A percentile compares a stretch with the other conserved stretches of the same genome.
phyloP scores from a whole-genome alignment of 1,284 basidiomycete species.

The Inonotus obliquus region DNA sequence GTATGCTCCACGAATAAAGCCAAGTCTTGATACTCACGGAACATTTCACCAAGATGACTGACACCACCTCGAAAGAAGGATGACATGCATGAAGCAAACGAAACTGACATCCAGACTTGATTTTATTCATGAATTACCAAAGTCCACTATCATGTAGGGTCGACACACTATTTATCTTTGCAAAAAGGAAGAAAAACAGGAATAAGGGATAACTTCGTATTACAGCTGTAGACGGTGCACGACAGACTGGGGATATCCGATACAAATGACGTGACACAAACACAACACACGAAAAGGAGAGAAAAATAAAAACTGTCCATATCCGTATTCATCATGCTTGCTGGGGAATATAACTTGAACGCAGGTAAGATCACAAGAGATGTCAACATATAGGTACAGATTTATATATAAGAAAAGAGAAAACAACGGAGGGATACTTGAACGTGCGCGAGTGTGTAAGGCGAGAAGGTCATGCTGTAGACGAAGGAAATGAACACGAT shows the following conservation, averaged over 20 bases:
- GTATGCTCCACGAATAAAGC: no score
- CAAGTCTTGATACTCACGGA: no score
- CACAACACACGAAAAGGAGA: background rate
- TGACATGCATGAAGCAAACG: no score
- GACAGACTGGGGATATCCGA: constrained; percentile 6
- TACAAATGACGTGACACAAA: background rate
- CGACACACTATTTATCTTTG: background rate
- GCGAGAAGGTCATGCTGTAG: background rate
- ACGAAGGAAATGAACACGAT: background rate
- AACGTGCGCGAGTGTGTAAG: constrained; percentile 1
- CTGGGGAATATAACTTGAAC: background rate
- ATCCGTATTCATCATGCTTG: constrained; percentile 15
- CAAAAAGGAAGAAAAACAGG: background rate
- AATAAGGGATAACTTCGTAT: background rate
- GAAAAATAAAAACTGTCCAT: constrained; percentile 1
- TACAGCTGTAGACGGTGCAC: background rate
- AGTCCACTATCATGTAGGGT: background rate
- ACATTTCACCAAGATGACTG: no score
- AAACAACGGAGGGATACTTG: background rate
- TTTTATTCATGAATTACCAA: no score
- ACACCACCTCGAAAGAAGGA: no score
- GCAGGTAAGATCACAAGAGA: constrained; percentile 3
- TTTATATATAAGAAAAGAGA: constrained; percentile 8
- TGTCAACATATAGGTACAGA: constrained; percentile 14
- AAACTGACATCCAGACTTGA: no score